Conservation (phyloP, 768 basidiomycete species). For the Hericium rajendrae region DNA sequence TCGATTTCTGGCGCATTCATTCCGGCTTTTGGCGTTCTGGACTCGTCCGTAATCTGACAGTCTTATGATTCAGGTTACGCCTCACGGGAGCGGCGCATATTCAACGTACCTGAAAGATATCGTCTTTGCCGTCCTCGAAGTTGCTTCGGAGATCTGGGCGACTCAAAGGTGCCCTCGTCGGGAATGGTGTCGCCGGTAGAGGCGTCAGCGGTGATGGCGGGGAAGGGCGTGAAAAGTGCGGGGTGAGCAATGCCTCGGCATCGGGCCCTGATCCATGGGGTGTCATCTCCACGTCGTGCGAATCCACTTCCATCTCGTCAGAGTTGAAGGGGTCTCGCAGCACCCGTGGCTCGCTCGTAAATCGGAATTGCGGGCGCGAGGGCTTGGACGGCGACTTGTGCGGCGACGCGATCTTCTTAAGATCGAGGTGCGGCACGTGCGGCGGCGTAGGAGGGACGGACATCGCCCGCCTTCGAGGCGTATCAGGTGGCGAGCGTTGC, state of each 20-base stretch:
- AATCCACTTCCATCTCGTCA: not conserved
- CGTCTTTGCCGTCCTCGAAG: not conserved
- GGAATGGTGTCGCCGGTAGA: not conserved
- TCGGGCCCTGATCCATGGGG: not conserved
- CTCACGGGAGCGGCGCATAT: not conserved
- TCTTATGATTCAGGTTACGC: not conserved
- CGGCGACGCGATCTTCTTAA: slow-evolving; percentile 6
- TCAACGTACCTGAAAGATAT: not conserved
- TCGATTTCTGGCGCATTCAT: not conserved
- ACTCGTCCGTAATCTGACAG: not conserved
- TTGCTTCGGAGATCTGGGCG: not conserved
- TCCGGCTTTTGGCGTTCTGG: not conserved
- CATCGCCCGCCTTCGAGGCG: slow-evolving; percentile 6
- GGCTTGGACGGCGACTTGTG: slow-evolving; percentile 1
- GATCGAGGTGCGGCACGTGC: slow-evolving; percentile 1
- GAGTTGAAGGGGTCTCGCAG: not conserved
- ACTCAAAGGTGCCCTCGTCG: not conserved
- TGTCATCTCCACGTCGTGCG: not conserved
- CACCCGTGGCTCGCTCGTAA: slow-evolving; percentile 11
- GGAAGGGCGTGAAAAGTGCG: not conserved
- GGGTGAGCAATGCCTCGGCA: not conserved
- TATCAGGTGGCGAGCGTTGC: not conserved
- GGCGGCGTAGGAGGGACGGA: slow-evolving; percentile 9
- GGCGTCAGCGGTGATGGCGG: not conserved
- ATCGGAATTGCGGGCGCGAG: slow-evolving; percentile 9